Base-by-base conservation (phyloP, 2,329 filamentous ascomycete species). In the Aspergillus pseudoglaucus region DNA sequence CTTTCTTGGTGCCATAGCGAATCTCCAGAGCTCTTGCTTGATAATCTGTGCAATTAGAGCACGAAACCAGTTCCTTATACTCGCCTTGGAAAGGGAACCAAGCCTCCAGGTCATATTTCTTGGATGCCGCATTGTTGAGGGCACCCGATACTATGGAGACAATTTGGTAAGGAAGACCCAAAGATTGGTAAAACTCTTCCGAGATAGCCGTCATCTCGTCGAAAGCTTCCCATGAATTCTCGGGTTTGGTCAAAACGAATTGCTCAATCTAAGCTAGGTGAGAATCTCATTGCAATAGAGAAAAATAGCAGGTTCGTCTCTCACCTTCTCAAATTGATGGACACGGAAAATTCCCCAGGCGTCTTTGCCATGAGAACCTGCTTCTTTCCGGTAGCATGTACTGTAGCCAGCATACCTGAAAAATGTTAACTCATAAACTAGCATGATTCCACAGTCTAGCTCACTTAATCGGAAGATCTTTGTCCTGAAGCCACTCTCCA, bases 271-370 rank as follows among this genome's bases (percentile, higher is more conserved):
- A 49, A 32, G 52, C 14, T 17, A 12, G n/a, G 45, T 54, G 39
- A 62, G 51, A 46, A 48, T 8, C 15, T 14, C 4, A 10, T 12
- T 12, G 12, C 17, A 3, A 10, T 44, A 25, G 45, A 9, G 3
- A 10, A 35, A 30, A 20, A 39, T 9, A 42, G 25, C 32, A 42
- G 10, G 20, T 10, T 44, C 9, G 45, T 44, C 35, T 17, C 61
- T 54, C 54, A 82, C 84, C 80, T 94, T 96, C 70, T 97, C 91
- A 63, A 97, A 98, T 69, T 98, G 91, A 69, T 98, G 93, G 23
- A 97, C 90, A 55, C 93, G 85, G 80, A 96, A 98, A 53, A 97
- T 89, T 48, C 93, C 93, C 93, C 93, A 98, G 1, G 91, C 91
- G 67, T 98, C 90, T 66, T 89, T 87, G 25, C 90, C 86, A 64